phyloP scores from a whole-genome alignment of 352 stramenopile species.

The Phytophthora pisi region DNA sequence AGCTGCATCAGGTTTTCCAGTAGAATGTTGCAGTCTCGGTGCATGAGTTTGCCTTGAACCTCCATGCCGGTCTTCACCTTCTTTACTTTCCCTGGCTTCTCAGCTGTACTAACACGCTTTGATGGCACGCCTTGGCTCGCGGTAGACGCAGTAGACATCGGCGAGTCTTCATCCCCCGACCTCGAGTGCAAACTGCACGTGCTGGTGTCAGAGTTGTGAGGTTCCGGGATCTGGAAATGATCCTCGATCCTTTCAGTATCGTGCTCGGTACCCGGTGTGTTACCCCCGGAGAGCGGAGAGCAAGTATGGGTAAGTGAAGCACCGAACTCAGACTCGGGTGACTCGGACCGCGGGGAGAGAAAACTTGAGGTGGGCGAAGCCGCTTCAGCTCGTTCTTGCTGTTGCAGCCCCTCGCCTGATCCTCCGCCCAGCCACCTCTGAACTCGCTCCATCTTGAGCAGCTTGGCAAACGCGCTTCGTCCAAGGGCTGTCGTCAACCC shows the following conservation, averaged over 20 bases:
- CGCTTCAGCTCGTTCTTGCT: not conserved
- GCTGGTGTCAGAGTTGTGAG: conserved; percentile 11
- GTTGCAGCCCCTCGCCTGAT: not conserved
- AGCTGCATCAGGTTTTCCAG: conserved; percentile 35
- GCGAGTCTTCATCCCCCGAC: conserved; percentile 1
- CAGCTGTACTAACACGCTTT: not conserved
- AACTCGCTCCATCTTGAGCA: conserved; percentile 29
- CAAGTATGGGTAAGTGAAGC: not conserved
- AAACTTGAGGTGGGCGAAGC: conserved; percentile 11
- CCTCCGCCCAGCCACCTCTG: conserved; percentile 17
- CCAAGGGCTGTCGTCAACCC: conserved; percentile 6
- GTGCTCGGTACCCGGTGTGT: not conserved
- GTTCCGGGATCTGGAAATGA: not conserved
- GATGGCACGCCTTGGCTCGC: not conserved
- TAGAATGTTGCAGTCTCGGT: conserved; percentile 34
- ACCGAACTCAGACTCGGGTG: no score
- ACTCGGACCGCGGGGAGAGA: not conserved
- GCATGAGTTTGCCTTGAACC: conserved; percentile 14
- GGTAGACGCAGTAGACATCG: not conserved
- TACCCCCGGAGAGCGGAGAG: not conserved
- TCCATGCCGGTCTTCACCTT: not conserved
- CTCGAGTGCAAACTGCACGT: conserved; percentile 17
- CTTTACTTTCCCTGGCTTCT: not conserved
- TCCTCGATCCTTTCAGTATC: conserved; percentile 14
- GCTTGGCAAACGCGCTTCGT: conserved; percentile 19